Conservation (phyloP, 2,329 filamentous ascomycete genomes). For the Fulvia fulva region DNA sequence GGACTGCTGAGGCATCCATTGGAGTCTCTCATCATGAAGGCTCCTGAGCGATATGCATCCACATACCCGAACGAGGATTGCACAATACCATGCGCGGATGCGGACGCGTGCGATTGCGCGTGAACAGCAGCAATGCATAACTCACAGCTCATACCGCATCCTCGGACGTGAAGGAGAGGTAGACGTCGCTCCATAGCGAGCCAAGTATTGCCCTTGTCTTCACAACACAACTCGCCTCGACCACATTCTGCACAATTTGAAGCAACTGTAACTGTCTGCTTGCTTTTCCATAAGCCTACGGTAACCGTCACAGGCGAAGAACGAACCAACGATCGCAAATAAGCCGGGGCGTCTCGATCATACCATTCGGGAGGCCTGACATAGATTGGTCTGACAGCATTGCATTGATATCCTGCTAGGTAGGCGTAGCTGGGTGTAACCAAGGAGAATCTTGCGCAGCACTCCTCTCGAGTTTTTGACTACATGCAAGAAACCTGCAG, state of each 20-base stretch:
- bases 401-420: background rate
- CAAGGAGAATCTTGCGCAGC: too few relatives aligned
- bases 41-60: background rate
- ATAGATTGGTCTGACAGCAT: constrained; percentile 11
- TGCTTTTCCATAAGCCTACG: constrained; percentile 9
- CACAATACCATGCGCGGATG: too few relatives aligned
- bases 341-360: constrained; percentile 9
- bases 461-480: too few relatives aligned
- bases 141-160: too few relatives aligned
- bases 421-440: too few relatives aligned
- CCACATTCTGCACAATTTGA: constrained; percentile 5
- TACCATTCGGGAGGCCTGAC: constrained; percentile 1
- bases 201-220: background rate
- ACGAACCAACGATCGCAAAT: constrained; percentile 13
- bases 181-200: background rate
- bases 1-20: background rate
- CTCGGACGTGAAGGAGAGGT: too few relatives aligned
- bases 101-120: too few relatives aligned
- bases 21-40: background rate
- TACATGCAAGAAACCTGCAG: too few relatives aligned
- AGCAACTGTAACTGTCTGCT: constrained; percentile 13
- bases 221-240: constrained; percentile 3
- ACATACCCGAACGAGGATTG: too few relatives aligned
- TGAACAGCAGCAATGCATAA: background rate
- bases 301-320: constrained; percentile 12